These are phyloP conservation scores for Jimgerdemannia lactiflua DNA, from an alignment of 192 early-diverging fungal species.

Conservation along the genomic window DNA sequence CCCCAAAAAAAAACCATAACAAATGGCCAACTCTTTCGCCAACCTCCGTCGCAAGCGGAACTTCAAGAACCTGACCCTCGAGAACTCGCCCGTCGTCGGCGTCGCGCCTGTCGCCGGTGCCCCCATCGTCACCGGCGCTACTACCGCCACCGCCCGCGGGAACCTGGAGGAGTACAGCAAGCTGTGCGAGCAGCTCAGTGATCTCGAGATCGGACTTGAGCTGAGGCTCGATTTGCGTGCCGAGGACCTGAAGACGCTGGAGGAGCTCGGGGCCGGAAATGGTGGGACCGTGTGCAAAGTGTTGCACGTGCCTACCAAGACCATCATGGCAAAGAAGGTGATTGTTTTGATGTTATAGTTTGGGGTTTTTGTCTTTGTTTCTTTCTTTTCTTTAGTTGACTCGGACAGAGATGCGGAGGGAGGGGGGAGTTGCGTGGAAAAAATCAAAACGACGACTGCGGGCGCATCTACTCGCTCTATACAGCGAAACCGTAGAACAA, in stretches of 20 bases:
- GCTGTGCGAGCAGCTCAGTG: slow-evolving; percentile 38
- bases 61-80: slow-evolving; percentile 45
- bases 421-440: slow-evolving; percentile 21
- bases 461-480: too few species aligned
- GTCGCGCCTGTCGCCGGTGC: slow-evolving; percentile 22
- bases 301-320: slow-evolving; percentile 80
- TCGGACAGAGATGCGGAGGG: too few species aligned
- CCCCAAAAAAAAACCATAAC: too few species aligned
- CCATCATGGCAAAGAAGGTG: slow-evolving; percentile 95
- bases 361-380: too few species aligned
- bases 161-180: slow-evolving; percentile 26
- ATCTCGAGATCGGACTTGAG: slow-evolving; percentile 71
- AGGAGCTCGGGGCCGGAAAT: slow-evolving; percentile 87
- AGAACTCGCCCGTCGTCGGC: slow-evolving; percentile 32
- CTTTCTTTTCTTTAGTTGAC: too few species aligned
- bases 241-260: slow-evolving; percentile 76
- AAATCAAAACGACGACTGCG: not conserved
- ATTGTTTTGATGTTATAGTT: not conserved
- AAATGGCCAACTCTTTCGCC: slow-evolving; percentile 20
- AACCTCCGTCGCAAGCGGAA: slow-evolving; percentile 45
- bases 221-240: slow-evolving; percentile 72
- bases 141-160: slow-evolving; percentile 24
- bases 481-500: too few species aligned
- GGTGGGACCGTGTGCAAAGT: slow-evolving; percentile 91
- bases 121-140: slow-evolving; percentile 1